Base-by-base conservation (phyloP, 768 basidiomycete species). In the Hericium coralloides region DNA sequence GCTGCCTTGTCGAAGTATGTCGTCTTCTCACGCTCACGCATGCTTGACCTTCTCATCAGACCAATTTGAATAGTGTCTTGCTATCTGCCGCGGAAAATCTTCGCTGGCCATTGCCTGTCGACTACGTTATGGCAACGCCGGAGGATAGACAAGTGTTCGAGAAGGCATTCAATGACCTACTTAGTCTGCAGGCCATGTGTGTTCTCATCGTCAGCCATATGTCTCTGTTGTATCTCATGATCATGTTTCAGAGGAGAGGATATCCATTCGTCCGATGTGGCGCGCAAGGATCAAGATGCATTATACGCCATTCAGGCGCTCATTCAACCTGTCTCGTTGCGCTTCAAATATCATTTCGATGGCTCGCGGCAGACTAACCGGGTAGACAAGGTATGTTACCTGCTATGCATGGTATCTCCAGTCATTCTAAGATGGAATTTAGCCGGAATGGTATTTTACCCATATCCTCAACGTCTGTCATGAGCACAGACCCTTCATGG, bases 391-490 rank as follows among this genome's bases (percentile, higher is more conserved):
- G 94, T 89, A 53, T 10, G 17, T 25, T 2, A 54, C 56, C 38
- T 36, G 37, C 9, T 25, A 2, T 6, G 22, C 2, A 8, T 17
- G 47, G 10, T 38, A 22, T 43, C 18, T 18, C 10, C 47, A 10
- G 22, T 23, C 36, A 1, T 15, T 20, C 55, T 37, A 53, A 52
- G 23, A 49, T 49, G 14, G 14, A 5, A 23, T 57, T 22, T 65
- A 95, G 92, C 95, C 97, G 1, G 97, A 98, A 69, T 98, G 95
- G 92, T 98, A 92, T 65, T 90, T 98, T 67, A 87, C 92, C 2
- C 91, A 98, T 68, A 75, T 98, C 22, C 77, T 91, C 50, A 95
- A 98, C 66, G 81, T 88, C 57, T 79, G 83, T 12, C 91, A 93
- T 63, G 90, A 95, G 56, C 94, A 98, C 59, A 78, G 81, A 23